Conservation (phyloP, 805 yeast species). For the Schwanniomyces polymorphus region DNA sequence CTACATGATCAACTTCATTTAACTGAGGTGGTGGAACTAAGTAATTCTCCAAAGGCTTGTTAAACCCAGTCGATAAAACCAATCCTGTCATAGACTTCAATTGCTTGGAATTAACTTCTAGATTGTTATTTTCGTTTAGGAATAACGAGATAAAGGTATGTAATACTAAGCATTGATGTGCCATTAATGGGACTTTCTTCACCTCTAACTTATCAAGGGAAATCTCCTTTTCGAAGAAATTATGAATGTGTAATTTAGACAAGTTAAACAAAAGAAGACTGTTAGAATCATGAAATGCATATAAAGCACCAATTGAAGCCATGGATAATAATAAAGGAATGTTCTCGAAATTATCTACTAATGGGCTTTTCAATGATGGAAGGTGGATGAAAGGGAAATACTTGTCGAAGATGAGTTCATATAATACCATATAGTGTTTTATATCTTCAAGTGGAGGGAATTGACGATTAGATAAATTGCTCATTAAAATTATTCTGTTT, state of each 20-base stretch:
- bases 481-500: conserved; percentile 48
- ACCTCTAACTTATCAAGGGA: conserved; percentile 45
- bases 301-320: conserved; percentile 88
- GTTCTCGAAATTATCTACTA: conserved; percentile 43
- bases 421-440: conserved; percentile 73
- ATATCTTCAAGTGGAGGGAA: conserved; percentile 78
- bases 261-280: conserved; percentile 71
- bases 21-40: conserved; percentile 33
- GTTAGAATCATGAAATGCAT: conserved; percentile 75
- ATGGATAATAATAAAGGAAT: conserved; percentile 74
- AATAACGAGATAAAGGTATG: conserved; percentile 59
- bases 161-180: conserved; percentile 55
- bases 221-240: conserved; percentile 56
- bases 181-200: conserved; percentile 56
- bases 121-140: conserved; percentile 52
- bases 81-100: conserved; percentile 55
- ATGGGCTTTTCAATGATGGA: conserved; percentile 48
- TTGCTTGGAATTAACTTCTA: conserved; percentile 52
- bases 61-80: conserved; percentile 52
- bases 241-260: conserved; percentile 65
- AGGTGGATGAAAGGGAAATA: conserved; percentile 85
- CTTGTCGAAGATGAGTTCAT: conserved; percentile 73
- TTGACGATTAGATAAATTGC: conserved; percentile 55
- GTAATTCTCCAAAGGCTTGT: conserved; percentile 49
- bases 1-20: conserved; percentile 18